phyloP scores from a whole-genome alignment of 257 asterid genomes.

The Jacaranda copaia region DNA sequence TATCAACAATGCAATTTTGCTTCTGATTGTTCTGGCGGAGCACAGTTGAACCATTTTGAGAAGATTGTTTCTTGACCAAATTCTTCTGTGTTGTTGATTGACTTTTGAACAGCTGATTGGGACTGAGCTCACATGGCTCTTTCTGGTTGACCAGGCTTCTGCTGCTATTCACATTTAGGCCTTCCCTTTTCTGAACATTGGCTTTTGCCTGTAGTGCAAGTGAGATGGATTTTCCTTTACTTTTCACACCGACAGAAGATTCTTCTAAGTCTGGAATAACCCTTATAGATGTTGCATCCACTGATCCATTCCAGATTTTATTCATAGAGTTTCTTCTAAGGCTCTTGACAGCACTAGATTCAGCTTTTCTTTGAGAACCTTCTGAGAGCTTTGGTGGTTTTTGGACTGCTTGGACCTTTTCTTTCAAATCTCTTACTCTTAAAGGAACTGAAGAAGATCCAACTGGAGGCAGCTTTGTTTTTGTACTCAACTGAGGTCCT shows the following conservation, averaged over 20 bases:
- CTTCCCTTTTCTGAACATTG: constrained; percentile 86
- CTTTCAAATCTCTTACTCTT: constrained; percentile 68
- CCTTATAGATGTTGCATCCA: constrained; percentile 47
- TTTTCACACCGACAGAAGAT: constrained; percentile 43
- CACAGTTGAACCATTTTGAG: constrained; percentile 48
- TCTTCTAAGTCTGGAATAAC: constrained; percentile 52
- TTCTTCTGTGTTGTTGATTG: constrained; percentile 57
- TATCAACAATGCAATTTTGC: constrained; percentile 72
- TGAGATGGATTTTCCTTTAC: constrained; percentile 75
- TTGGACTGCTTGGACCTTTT: constrained; percentile 65
- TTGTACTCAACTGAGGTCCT: constrained; percentile 50
- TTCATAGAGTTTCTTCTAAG: constrained; percentile 55
- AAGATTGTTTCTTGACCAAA: constrained; percentile 52
- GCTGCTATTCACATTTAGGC: constrained; percentile 42
- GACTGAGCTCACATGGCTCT: constrained; percentile 52
- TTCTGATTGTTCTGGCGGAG: constrained; percentile 87
- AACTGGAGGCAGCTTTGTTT: constrained; percentile 51
- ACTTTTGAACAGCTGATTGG: constrained; percentile 51
- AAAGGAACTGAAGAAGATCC: constrained; percentile 75
- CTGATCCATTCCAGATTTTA: constrained; percentile 57
- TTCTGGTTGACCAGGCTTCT: constrained; percentile 46
- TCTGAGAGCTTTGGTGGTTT: constrained; percentile 56
- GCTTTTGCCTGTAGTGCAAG: constrained; percentile 93
- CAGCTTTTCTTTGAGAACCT: constrained; percentile 55
- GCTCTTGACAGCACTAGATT: constrained; percentile 50